Conservation (phyloP, 192 early-diverging fungal species). For the Podila verticillata region DNA sequence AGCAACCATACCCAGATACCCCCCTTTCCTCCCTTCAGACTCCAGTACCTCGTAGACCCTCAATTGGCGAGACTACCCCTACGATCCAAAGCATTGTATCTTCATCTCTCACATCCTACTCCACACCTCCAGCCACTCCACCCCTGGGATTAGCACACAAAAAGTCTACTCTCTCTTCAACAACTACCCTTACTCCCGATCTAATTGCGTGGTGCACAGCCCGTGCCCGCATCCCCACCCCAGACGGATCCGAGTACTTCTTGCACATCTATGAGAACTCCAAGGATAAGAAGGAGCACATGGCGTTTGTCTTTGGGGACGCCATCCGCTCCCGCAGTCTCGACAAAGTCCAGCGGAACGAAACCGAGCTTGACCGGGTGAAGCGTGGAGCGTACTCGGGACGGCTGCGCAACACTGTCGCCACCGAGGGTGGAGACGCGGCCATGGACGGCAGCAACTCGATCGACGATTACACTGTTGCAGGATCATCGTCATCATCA, state of each 20-base stretch:
- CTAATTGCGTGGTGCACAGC: conserved; percentile 59
- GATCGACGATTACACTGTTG: not conserved
- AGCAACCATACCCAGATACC: conserved; percentile 8
- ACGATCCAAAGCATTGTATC: not conserved
- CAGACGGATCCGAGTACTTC: conserved; percentile 78
- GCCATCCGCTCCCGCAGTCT: conserved; percentile 75
- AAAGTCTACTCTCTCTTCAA: not conserved
- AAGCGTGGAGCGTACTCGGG: conserved; percentile 82
- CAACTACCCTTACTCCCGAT: conserved; percentile 8
- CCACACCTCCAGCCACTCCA: conserved; percentile 45
- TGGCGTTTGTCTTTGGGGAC: conserved; percentile 95
- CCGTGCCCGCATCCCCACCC: conserved; percentile 82
- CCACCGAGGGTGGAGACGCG: conserved; percentile 14
- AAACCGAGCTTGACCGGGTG: conserved; percentile 82
- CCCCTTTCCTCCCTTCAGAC: conserved; percentile 22
- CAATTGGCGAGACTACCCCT: conserved; percentile 12
- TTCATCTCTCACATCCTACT: conserved; percentile 13
- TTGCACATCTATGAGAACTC: conserved; percentile 88
- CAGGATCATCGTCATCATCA: not conserved
- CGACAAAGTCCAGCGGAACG: conserved; percentile 70
- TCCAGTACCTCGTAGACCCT: conserved; percentile 34
- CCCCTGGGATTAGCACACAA: conserved; percentile 8
- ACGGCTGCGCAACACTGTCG: conserved; percentile 36
- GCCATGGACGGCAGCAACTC: not conserved
- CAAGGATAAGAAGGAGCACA: conserved; percentile 89